phyloP scores from a whole-genome alignment of 768 basidiomycete species.

The Sporobolomyces pararoseus region DNA sequence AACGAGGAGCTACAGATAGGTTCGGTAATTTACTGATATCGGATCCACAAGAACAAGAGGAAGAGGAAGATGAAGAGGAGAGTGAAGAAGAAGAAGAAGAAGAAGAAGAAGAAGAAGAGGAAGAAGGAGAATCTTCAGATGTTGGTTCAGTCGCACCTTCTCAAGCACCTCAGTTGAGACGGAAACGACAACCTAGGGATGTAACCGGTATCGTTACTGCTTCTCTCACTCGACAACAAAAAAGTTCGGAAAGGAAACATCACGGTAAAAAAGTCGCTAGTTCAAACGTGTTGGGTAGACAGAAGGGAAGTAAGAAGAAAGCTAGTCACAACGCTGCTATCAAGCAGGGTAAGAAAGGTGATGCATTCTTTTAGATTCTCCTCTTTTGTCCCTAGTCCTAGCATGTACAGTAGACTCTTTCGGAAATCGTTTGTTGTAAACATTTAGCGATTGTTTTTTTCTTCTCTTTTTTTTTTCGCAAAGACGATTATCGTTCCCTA shows the following conservation, averaged over 20 bases:
- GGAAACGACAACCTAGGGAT: slow-evolving; percentile 46
- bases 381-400: too few relatives aligned
- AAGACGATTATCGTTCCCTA: too few relatives aligned
- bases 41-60: slow-evolving; percentile 43
- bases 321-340: slow-evolving; percentile 54
- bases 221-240: slow-evolving; percentile 61
- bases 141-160: slow-evolving; percentile 52
- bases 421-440: too few relatives aligned
- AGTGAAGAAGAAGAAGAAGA: slow-evolving; percentile 15
- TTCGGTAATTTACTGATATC: slow-evolving; percentile 18
- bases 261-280: slow-evolving; percentile 69
- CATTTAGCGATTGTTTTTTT: too few relatives aligned
- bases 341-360: slow-evolving; percentile 17
- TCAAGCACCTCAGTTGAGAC: slow-evolving; percentile 48
- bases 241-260: slow-evolving; percentile 66
- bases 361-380: slow-evolving; percentile 17
- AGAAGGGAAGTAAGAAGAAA: slow-evolving; percentile 81
- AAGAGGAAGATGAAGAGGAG: slow-evolving; percentile 27
- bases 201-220: slow-evolving; percentile 62
- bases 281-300: slow-evolving; percentile 55
- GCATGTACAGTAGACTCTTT: too few relatives aligned
- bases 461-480: too few relatives aligned
- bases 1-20: background rate
- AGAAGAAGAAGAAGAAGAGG: background rate
- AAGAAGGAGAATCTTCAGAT: slow-evolving; percentile 45